Evolutionary conservation across 1,284 basidiomycete genomes (phyloP).

Genomic region (Tylopilus sp.): DNA sequence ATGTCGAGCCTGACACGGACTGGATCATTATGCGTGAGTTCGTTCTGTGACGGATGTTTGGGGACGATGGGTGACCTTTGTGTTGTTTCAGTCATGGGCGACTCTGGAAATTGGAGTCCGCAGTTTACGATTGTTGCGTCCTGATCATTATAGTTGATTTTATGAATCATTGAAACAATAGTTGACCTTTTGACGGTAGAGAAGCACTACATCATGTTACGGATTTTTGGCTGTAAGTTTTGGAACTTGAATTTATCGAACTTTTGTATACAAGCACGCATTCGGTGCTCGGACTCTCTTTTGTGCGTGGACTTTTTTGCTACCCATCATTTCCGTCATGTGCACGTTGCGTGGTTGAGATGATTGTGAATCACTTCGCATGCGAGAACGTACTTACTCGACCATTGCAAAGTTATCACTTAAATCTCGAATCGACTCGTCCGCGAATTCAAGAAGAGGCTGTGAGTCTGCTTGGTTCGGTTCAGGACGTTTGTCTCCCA

Average conservation of each 20-base stretch:
- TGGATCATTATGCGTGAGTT: slow-evolving; percentile 56
- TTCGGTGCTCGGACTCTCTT: no score
- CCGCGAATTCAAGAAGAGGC: no score
- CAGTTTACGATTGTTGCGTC: slow-evolving; percentile 49
- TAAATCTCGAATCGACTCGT: no score
- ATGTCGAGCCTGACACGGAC: slow-evolving; percentile 45
- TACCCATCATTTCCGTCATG: neutral
- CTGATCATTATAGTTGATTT: neutral
- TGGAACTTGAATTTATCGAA: neutral
- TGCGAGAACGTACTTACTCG: no score
- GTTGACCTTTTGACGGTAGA: neutral
- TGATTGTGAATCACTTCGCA: no score
- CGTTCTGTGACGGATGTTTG: neutral
- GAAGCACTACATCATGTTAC: neutral
- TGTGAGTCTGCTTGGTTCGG: neutral
- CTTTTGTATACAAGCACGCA: neutral
- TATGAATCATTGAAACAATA: neutral
- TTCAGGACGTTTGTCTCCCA: neutral
- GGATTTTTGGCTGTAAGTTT: neutral
- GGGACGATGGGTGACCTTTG: neutral
- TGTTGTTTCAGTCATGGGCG: slow-evolving; percentile 56
- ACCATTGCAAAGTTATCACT: no score
- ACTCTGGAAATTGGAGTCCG: slow-evolving; percentile 59
- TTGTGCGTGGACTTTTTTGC: neutral
- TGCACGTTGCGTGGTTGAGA: no score